These are phyloP conservation scores for Phalaenopsis aphrodite DNA, from an alignment of 106 monocot genomes.

Conservation along the genomic window DNA sequence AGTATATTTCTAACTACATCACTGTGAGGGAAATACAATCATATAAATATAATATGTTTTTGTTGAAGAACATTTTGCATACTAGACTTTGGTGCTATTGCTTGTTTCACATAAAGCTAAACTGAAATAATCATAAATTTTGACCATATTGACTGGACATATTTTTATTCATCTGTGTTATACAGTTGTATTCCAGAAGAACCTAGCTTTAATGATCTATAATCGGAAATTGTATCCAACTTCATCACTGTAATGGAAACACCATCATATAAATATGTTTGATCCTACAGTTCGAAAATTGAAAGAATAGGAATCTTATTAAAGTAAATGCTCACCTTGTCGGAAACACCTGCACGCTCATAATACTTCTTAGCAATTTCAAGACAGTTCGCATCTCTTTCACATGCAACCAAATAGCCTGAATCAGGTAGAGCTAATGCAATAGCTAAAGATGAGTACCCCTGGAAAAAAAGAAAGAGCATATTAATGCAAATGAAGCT, in stretches of 20 bases:
- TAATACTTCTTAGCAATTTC: conserved; percentile 93
- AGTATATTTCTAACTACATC: too few relatives aligned
- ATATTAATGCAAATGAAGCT: not conserved
- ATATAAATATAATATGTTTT: too few relatives aligned
- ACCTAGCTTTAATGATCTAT: not conserved
- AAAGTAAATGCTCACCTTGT: conserved; percentile 54
- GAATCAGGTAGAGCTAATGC: conserved; percentile 81
- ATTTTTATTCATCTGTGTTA: not conserved
- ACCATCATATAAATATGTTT: not conserved
- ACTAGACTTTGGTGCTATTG: too few relatives aligned
- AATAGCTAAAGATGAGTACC: conserved; percentile 91
- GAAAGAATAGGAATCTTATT: not conserved
- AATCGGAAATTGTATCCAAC: not conserved
- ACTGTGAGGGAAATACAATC: too few relatives aligned
- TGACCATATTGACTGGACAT: not conserved
- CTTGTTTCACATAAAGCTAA: too few relatives aligned
- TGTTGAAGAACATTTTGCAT: too few relatives aligned
- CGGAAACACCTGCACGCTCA: conserved; percentile 67
- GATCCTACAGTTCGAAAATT: not conserved
- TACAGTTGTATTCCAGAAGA: not conserved
- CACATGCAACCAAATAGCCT: conserved; percentile 84
- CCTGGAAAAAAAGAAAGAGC: conserved; percentile 26
- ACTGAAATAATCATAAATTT: too few relatives aligned
- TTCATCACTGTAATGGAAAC: not conserved
- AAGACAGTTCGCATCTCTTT: conserved; percentile 74